Base-by-base conservation (phyloP, 1,284 basidiomycete genomes). In the Fistulinella staudtii region DNA sequence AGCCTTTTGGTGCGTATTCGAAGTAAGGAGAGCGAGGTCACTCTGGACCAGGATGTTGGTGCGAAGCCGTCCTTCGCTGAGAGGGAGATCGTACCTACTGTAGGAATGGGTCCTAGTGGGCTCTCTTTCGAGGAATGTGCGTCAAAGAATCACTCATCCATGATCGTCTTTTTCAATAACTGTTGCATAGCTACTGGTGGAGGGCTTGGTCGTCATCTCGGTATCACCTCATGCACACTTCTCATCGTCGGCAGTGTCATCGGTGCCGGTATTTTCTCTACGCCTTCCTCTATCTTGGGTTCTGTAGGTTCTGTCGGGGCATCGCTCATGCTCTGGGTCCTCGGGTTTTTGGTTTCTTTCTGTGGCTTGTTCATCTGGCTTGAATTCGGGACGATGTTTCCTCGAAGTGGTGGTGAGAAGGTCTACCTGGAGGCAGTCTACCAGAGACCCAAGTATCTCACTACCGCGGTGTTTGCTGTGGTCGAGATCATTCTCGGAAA, bases 241-340 rank as follows among this genome's bases (percentile, higher is more conserved):
- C 60, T 76, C 9, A 74, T 63, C 25, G 69, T 79, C 23, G 77
- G 77, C 2, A 63, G 66, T 21, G 74, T 80, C 40, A 77, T 80
- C 38, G 80, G 80, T 0, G 80, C 80, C 0, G 80, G 79, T 7
- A 79, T 82, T 45, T 82, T 82, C 61, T 79, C 79, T 1, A 81
- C 80, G 0, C 77, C 79, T 0, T 77, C 77, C 0, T 77, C 75
- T 0, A 82, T 82, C 52, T 53, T 79, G 23, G 58, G 52, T 0
- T 69, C 72, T 0, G 73, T 76, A 0, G 72, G 71, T 14, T 77
- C 74, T 2, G 65, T 78, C 11, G 78, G 77, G 6, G 74, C 76
- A 2, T 76, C 74, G 0, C 62, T 78, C 10, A 68, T 79, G 65
- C 71, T 79, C 31, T 80, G 77, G 78, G 72, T 77, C 3, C 69